Evolutionary conservation across 2,329 filamentous ascomycete genomes (phyloP).

Genomic region (Periconia digitata): DNA sequence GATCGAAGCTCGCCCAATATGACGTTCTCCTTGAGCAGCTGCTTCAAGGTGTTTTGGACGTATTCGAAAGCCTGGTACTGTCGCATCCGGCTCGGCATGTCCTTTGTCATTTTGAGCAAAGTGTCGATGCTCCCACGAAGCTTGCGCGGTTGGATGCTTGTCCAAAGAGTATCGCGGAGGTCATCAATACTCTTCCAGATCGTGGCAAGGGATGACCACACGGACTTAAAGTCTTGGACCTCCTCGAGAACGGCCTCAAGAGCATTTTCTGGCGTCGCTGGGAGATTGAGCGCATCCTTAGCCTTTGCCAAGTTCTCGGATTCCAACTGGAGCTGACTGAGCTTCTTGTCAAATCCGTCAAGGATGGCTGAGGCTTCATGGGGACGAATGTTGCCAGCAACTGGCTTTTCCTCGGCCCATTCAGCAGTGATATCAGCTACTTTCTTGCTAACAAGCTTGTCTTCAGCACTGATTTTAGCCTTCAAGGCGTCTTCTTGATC

Average conservation of each 20-base stretch:
- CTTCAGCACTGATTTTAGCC: slow-evolving; percentile 92
- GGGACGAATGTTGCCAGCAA: slow-evolving; percentile 90
- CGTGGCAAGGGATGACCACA: slow-evolving; percentile 92
- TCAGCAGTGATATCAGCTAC: slow-evolving; percentile 80
- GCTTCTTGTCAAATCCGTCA: slow-evolving; percentile 77
- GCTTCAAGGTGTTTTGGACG: slow-evolving; percentile 85
- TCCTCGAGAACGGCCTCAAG: slow-evolving; percentile 88
- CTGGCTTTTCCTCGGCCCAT: slow-evolving; percentile 96
- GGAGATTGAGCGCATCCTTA: slow-evolving; percentile 92
- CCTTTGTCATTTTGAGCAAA: slow-evolving; percentile 96
- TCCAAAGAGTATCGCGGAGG: slow-evolving; percentile 90
- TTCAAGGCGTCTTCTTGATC: slow-evolving; percentile 94
- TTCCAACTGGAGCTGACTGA: slow-evolving; percentile 83
- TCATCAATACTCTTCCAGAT: slow-evolving; percentile 98
- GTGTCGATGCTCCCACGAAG: slow-evolving; percentile 85
- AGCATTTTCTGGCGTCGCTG: slow-evolving; percentile 76
- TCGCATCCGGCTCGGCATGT: slow-evolving; percentile 98
- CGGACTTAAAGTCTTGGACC: slow-evolving; percentile 97
- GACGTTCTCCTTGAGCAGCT: slow-evolving; percentile 87
- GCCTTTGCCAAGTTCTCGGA: slow-evolving; percentile 93
- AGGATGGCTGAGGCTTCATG: slow-evolving; percentile 84
- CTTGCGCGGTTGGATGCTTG: slow-evolving; percentile 91
- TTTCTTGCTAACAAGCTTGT: slow-evolving; percentile 85
- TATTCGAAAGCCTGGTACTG: slow-evolving; percentile 99
- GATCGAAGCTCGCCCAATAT: slow-evolving; percentile 90